Base-by-base conservation (phyloP, 345 rosid genomes). In the Lepidium africanum region DNA sequence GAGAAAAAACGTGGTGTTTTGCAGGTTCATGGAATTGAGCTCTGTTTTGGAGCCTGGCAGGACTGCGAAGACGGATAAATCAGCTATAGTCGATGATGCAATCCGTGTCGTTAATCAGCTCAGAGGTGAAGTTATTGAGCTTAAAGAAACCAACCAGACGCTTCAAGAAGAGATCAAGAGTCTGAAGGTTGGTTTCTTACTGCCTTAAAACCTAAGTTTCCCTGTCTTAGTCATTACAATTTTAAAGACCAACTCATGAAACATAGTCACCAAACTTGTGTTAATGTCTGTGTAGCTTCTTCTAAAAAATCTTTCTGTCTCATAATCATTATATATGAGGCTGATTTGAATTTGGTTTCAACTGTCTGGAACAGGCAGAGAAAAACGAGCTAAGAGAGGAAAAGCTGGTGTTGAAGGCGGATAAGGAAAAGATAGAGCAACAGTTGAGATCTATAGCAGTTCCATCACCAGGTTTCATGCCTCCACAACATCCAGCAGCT, bases 341-440 rank as follows among this genome's bases (percentile, higher is more conserved):
- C 36, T 33, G 50, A 61, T 62, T 32, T 62, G 56, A 42, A 37
- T 61, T 33, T 1, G 13, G 19, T 53, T 64, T 16, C 7, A 23
- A 38, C 45, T 56, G 17, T 38, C 15, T 56, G 10, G 21, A 67
- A 17, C 70, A 94, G 99, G 85, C 76, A 35, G 99, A 94, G 85
- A 91, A 94, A 78, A 86, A 81, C 65, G 96, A 94, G 67, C 89
- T 94, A 68, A 79, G 96, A 0, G 92, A 89, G 51, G 99, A 94
- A 75, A 91, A 94, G 70, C 87, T 86, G 33, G 70, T 77, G 11
- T 75, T 94, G 55, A 94, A 91, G 82, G 77, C 79, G 1, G 88
- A 89, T 53, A 94, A 91, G 66, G 95, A 88, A 72, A 94, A 79
- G 76, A 59, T 94, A 51, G 96, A 83, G 71, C 83, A 88, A 70